Percentiles rank a stretch among this genome's conserved stretches.
These are phyloP conservation scores for Sequoiadendron giganteum DNA, from an alignment of 75 land plant genomes.

Conservation along the genomic window DNA sequence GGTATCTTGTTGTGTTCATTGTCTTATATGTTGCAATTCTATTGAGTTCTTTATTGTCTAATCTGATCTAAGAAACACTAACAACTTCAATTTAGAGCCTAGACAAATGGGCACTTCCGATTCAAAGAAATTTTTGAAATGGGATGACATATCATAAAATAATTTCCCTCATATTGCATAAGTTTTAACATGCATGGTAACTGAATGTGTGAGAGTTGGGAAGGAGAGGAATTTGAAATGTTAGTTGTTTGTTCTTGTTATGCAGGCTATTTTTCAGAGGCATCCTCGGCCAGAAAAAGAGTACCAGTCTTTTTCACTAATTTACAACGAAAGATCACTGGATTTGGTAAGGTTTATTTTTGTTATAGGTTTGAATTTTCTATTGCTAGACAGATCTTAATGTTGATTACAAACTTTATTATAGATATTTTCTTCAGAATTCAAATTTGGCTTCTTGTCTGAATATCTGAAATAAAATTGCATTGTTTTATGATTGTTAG, in stretches of 20 bases:
- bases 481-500: background rate
- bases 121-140: background rate
- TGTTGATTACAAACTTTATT: background rate
- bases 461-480: background rate
- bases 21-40: too few relatives aligned
- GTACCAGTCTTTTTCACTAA: conserved; percentile 71
- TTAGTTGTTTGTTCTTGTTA: conserved; percentile 8
- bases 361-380: background rate
- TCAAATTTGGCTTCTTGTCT: background rate
- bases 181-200: background rate
- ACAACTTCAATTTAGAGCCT: background rate
- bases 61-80: too few relatives aligned
- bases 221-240: background rate
- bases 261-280: conserved; percentile 66
- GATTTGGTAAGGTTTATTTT: conserved; percentile 52
- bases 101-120: background rate
- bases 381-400: background rate
- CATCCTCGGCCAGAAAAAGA: conserved; percentile 82
- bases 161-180: background rate
- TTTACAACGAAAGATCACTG: conserved; percentile 56
- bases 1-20: too few relatives aligned
- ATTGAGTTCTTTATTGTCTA: too few relatives aligned
- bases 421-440: background rate
- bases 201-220: background rate
- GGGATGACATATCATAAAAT: background rate